These are phyloP conservation scores for Trypanosoma melophagium DNA, from an alignment of 208 protist genomes.

Conservation along the genomic window DNA sequence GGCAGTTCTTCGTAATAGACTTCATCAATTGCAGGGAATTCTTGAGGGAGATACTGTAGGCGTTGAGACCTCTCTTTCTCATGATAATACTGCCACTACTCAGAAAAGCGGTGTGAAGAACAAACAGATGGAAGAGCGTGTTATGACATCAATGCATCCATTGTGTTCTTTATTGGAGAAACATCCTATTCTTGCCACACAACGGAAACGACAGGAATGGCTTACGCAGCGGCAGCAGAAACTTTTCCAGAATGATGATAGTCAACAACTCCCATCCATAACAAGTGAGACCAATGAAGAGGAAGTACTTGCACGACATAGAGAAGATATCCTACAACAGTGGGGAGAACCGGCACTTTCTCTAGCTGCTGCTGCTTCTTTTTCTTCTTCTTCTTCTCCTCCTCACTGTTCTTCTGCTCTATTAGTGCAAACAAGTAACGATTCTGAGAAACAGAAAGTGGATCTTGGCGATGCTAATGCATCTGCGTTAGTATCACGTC, in stretches of 20 bases:
- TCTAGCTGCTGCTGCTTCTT: not conserved
- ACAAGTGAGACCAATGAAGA: not conserved
- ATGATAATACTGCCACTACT: constrained; percentile 2
- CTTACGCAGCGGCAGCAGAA: constrained; percentile 9
- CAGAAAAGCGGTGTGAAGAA: not conserved
- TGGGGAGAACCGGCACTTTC: not conserved
- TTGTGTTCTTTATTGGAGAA: constrained; percentile 28
- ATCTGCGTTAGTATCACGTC: not conserved
- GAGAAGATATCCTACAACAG: constrained; percentile 6
- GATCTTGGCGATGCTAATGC: not conserved
- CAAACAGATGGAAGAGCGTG: not conserved
- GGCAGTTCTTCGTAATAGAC: constrained; percentile 21
- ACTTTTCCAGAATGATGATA: not conserved
- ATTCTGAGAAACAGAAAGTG: not conserved
- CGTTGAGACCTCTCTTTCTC: no score
- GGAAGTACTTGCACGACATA: not conserved
- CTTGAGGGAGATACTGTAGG: not conserved
- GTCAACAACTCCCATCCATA: no score
- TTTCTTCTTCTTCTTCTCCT: not conserved
- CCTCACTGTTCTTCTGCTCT: not conserved
- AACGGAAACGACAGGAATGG: constrained; percentile 10
- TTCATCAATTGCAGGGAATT: not conserved
- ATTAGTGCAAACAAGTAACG: not conserved
- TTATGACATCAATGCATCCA: constrained; percentile 16
- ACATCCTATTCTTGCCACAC: constrained; percentile 29